phyloP scores from a whole-genome alignment of 345 rosid species.

The Populus tremula region DNA sequence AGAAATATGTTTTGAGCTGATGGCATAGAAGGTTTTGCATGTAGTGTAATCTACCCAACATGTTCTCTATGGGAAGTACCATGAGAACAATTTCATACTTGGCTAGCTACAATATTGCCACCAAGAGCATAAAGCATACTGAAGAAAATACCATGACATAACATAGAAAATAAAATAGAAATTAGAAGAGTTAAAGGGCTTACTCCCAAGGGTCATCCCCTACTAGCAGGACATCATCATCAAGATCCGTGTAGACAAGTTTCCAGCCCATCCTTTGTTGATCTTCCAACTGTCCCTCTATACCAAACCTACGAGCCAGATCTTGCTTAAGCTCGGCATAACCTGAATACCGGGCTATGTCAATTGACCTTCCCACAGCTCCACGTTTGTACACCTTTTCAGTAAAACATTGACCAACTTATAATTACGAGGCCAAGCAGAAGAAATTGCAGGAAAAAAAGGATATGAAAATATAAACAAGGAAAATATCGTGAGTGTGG shows the following conservation, averaged over 20 bases:
- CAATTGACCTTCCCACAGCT: conserved; percentile 79
- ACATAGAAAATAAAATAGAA: background rate
- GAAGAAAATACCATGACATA: background rate
- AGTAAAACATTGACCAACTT: conserved; percentile 6
- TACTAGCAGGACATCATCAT: conserved; percentile 65
- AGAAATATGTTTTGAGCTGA: background rate
- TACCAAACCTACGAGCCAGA: conserved; percentile 71
- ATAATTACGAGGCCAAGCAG: conserved; percentile 1
- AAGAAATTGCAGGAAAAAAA: background rate
- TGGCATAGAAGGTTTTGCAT: background rate
- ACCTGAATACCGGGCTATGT: conserved; percentile 63
- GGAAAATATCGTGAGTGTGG: background rate
- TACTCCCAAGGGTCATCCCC: conserved; percentile 93
- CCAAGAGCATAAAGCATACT: background rate
- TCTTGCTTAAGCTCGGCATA: conserved; percentile 69
- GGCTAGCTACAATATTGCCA: background rate
- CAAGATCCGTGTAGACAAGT: conserved; percentile 74
- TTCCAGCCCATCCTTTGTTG: conserved; percentile 69
- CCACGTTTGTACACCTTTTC: conserved; percentile 74
- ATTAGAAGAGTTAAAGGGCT: conserved; percentile 19
- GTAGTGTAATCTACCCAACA: background rate
- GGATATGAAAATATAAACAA: background rate
- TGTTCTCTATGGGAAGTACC: background rate
- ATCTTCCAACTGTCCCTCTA: conserved; percentile 78
- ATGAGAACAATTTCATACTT: background rate